Conservation (phyloP, 2,329 filamentous ascomycete species). For the Hypoxylon sp. region DNA sequence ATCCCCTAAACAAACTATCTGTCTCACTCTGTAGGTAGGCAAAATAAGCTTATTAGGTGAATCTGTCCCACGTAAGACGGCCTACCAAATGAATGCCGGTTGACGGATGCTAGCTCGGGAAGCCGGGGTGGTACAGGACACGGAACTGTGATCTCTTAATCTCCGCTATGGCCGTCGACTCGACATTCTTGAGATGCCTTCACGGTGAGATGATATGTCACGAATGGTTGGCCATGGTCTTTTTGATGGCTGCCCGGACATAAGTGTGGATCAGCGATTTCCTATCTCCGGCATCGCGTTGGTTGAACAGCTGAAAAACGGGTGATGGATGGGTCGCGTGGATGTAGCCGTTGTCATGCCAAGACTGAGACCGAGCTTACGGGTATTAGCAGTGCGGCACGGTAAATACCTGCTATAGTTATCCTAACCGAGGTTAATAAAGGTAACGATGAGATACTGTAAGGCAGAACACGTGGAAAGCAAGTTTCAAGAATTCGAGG, state of each 20-base stretch:
- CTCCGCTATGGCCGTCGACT: conserved; percentile 4
- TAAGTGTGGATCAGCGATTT: conserved; percentile 1
- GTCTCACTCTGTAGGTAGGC: background rate
- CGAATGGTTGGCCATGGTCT: conserved; percentile 1
- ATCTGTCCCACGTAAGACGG: background rate
- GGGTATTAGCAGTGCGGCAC: conserved; percentile 5
- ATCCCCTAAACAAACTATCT: background rate
- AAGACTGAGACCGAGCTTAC: conserved; percentile 10
- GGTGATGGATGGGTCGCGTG: conserved; percentile 19
- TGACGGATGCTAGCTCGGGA: background rate
- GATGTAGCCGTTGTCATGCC: background rate
- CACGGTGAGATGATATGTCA: conserved; percentile 2
- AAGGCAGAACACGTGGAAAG: background rate
- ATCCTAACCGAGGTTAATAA: conserved; percentile 1
- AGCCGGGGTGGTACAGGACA: background rate
- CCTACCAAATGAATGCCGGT: background rate
- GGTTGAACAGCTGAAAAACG: conserved; percentile 16
- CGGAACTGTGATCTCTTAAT: background rate
- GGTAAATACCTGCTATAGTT: conserved; percentile 2
- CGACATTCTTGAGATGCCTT: background rate
- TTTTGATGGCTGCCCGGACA: background rate
- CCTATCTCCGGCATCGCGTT: conserved; percentile 20
- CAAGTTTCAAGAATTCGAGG: background rate
- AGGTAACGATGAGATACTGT: background rate
- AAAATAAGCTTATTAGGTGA: background rate